These are phyloP conservation scores for Lactarius sanguifluus DNA, from an alignment of 768 basidiomycete genomes.

Conservation along the genomic window DNA sequence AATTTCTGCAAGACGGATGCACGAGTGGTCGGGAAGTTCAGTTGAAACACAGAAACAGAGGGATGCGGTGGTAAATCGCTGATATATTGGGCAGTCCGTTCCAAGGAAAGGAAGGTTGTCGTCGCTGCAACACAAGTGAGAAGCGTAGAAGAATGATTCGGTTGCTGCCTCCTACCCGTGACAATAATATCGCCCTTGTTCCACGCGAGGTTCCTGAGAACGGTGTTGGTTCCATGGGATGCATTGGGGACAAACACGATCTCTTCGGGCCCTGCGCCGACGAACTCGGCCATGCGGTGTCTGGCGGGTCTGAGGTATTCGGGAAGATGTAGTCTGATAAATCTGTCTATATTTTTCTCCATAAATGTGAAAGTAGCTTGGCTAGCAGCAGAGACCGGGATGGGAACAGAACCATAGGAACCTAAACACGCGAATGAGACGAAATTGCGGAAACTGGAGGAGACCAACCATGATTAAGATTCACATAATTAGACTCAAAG, in stretches of 20 bases:
- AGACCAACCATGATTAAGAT: conserved; percentile 61
- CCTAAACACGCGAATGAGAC: conserved; percentile 41
- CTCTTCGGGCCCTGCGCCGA: conserved; percentile 57
- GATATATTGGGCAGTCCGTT: conserved; percentile 51
- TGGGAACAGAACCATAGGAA: conserved; percentile 57
- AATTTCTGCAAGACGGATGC: conserved; percentile 54
- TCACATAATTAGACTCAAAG: conserved; percentile 58
- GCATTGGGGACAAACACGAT: conserved; percentile 62
- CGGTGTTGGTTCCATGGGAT: conserved; percentile 62
- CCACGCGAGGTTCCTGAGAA: conserved; percentile 70
- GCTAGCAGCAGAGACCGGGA: conserved; percentile 49
- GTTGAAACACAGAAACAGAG: conserved; percentile 45
- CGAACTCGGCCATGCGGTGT: conserved; percentile 45
- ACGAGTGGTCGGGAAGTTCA: conserved; percentile 59
- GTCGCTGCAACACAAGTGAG: conserved; percentile 41
- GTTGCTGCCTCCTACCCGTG: conserved; percentile 44
- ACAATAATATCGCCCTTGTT: conserved; percentile 65
- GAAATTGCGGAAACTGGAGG: background rate
- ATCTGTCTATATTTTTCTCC: conserved; percentile 59
- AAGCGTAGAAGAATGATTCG: conserved; percentile 16
- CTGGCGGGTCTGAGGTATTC: conserved; percentile 43
- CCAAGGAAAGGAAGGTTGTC: conserved; percentile 58
- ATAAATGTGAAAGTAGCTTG: conserved; percentile 42
- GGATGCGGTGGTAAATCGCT: conserved; percentile 57
- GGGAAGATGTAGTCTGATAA: conserved; percentile 43